Evolutionary conservation across 2,329 filamentous ascomycete genomes (phyloP), one percentile per base, ranked within the genome.

Genomic region (Xylaria sp.): DNA sequence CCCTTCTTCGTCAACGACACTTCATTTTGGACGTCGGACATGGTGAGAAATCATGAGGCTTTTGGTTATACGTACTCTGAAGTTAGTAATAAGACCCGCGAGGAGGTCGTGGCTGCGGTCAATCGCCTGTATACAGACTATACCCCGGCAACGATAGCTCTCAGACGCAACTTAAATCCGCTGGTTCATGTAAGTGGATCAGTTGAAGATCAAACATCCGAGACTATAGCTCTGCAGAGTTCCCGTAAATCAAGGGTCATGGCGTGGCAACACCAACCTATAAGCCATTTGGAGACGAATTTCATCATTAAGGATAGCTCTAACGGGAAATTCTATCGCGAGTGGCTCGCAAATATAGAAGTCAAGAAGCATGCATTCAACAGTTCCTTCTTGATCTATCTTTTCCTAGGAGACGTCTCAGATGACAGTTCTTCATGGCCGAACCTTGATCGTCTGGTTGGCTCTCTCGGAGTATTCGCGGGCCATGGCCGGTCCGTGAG

Each of bases 61-160:
- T 91, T 96, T 77, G 90, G 90, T 15, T 96, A 96, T 77, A 89
- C 88, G 0, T 97, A 97, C 75, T 83, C 88, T 0, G 93, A 95
- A 72, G 86, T 89, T 36, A 72, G 82, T 18, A 79, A 81, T 65
- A 82, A 81, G 76, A 78, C 73, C 75, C 78, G 72, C 67, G 75
- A 79, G 0, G 79, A 85, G 6, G 83, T 89, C 32, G 81, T 81
- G 52, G 78, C 79, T 1, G 78, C 83, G 1, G 83, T 94, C 72
- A 93, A 92, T 74, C 79, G 76, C 2, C 80, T 91, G 0, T 91
- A 92, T 74, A 88, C 87, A n/a, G 75, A 76, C 57, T 83, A 79
- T 63, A 81, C 78, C 65, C 77, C 80, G 45, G 76, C 78, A n/a
- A 76, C 77, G 63, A 75, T 82, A 62, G 60, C 72, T 70, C 63